Base-by-base conservation (phyloP, 176 grass and related monocot genomes). In the Eremochloa ophiuroides region DNA sequence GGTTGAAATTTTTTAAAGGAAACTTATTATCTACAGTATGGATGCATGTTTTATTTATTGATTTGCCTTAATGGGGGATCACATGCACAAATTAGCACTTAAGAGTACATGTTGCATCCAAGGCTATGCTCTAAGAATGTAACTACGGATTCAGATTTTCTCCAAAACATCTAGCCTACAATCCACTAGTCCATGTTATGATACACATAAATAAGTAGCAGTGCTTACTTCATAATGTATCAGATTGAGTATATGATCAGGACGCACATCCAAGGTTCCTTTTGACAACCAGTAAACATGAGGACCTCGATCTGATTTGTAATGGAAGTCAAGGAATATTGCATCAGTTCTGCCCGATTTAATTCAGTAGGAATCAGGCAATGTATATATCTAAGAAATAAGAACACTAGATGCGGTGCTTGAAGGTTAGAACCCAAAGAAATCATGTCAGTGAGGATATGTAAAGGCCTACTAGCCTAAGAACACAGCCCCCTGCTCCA, bases 381-480 rank as follows among this genome's bases (percentile, higher is more conserved):
- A 67, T 23, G 6, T 66, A 28, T 38, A 56, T 46, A 38, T 55
- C 50, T 53, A 53, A 53, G 50, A 55, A 51, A 18, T 43, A 79
- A 47, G 20, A 71, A 71, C 8, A 55, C 22, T 27, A 26, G 17
- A 10, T 78, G 39, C 10, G 17, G 14, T 78, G 39, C 10, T 35
- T 56, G 26, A 43, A 56, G 10, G 42, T 79, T 69, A 23, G 37
- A 85, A 71, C 1, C n/a, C 13, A 53, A 22, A 80, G 62, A 17
- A 39, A 22, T 64, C 18, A 58, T 72, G 17, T 55, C 18, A 4
- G 8, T 58, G 77, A 94, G 92, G 95, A 94, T 98, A 98, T 98
- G 68, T 94, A 94, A 85, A 98, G 92, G 51, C 95, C 95, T 89
- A 82, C 88, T 66, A 98, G 92, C 75, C 95, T 91, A 53, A 98